A percentile compares a stretch with the other conserved stretches of the same genome.
These are phyloP conservation scores for Colletotrichum kahawae DNA, from an alignment of 2,329 filamentous ascomycete genomes.

Conservation along the genomic window DNA sequence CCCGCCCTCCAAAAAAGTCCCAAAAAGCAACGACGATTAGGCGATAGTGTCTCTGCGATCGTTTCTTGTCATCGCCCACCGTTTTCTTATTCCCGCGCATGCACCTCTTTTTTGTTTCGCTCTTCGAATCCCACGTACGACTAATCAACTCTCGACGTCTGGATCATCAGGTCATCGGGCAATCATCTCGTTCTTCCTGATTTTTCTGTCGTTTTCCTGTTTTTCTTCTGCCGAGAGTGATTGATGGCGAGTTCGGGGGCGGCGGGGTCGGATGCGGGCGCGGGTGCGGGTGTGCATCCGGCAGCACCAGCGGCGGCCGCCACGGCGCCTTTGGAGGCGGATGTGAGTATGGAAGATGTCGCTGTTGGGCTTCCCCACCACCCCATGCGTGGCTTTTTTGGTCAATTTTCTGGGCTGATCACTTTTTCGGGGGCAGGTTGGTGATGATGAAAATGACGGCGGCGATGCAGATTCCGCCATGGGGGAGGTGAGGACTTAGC, in stretches of 20 bases:
- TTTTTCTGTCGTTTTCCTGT: background rate
- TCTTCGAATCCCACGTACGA: background rate
- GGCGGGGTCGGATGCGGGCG: background rate
- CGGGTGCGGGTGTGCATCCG: background rate
- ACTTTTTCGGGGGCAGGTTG: background rate
- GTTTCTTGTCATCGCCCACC: background rate
- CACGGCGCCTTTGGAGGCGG: background rate
- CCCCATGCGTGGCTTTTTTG: background rate
- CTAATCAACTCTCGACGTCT: background rate
- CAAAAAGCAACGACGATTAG: background rate
- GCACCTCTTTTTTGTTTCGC: background rate
- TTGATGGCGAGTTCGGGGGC: background rate
- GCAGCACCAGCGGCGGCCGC: background rate
- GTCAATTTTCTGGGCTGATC: background rate
- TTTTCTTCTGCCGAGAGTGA: background rate
- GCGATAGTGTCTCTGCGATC: background rate
- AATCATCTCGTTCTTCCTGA: background rate
- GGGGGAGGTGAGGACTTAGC: background rate
- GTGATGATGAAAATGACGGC: background rate
- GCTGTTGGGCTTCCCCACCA: background rate
- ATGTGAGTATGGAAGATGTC: background rate
- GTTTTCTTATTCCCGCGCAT: background rate
- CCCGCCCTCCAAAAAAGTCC: background rate
- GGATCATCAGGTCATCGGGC: background rate
- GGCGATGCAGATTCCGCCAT: background rate